These are phyloP conservation scores for Russula vinacea DNA, from an alignment of 768 basidiomycete species.

Conservation along the genomic window DNA sequence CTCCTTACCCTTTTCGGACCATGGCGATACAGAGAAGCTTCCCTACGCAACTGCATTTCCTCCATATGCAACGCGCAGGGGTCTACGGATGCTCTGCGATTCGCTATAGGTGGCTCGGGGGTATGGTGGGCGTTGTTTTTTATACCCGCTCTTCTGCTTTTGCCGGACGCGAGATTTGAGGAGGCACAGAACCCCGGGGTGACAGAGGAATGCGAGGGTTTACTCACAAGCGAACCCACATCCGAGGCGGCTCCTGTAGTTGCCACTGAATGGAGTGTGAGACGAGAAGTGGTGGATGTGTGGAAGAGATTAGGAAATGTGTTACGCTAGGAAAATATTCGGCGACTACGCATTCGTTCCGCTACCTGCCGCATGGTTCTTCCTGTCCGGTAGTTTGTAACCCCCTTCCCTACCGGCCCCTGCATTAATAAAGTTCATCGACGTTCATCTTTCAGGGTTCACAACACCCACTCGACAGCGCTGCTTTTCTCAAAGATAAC, in stretches of 20 bases:
- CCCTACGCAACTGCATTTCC: slow-evolving; percentile 78
- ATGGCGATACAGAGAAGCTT: slow-evolving; percentile 52
- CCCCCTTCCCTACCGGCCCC: too few relatives aligned
- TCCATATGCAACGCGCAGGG: slow-evolving; percentile 68
- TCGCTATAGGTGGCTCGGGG: slow-evolving; percentile 80
- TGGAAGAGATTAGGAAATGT: too few relatives aligned
- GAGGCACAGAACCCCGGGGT: slow-evolving; percentile 18
- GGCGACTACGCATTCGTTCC: too few relatives aligned
- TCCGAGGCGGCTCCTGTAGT: background rate
- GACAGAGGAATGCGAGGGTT: slow-evolving; percentile 22
- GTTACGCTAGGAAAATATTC: too few relatives aligned
- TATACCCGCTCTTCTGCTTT: slow-evolving; percentile 72
- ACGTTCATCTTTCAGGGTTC: slow-evolving; percentile 60
- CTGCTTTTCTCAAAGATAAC: slow-evolving; percentile 89
- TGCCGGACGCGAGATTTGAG: slow-evolving; percentile 48
- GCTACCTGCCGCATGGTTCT: too few relatives aligned
- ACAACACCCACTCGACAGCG: slow-evolving; percentile 70
- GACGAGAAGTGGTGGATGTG: too few relatives aligned
- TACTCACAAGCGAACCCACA: slow-evolving; percentile 11
- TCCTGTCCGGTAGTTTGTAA: background rate
- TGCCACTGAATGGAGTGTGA: too few relatives aligned
- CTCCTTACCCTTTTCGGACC: slow-evolving; percentile 17
- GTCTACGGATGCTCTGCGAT: slow-evolving; percentile 74
- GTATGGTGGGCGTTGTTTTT: slow-evolving; percentile 83
- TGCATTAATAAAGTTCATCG: too few relatives aligned